Evolutionary conservation across 2,329 filamentous ascomycete genomes (phyloP).

Genomic region (Zelopaecilomyces penicillatus): DNA sequence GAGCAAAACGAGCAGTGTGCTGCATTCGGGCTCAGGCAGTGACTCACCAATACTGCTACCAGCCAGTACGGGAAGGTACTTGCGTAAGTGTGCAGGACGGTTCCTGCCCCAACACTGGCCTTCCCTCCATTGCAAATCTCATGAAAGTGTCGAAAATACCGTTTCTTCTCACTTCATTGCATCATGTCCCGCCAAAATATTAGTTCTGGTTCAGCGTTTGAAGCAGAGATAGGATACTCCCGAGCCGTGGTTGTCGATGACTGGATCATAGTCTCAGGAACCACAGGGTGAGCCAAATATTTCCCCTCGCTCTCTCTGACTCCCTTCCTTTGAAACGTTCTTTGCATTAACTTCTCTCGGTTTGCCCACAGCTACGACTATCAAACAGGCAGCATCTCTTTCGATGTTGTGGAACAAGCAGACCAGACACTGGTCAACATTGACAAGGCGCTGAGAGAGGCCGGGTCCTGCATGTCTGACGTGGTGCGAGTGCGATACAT

Average conservation of each 20-base stretch:
- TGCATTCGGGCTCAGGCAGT: too few species aligned
- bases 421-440: constrained; percentile 43
- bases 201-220: constrained; percentile 43
- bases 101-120: too few species aligned
- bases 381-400: constrained; percentile 35
- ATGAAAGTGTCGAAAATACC: too few species aligned
- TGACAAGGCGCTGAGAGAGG: constrained; percentile 33
- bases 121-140: too few species aligned
- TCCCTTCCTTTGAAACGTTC: too few species aligned
- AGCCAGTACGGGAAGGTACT: too few species aligned
- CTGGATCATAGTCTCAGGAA: constrained; percentile 46
- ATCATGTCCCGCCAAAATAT: constrained; percentile 32
- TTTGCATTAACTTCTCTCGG: not conserved
- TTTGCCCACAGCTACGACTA: constrained; percentile 39
- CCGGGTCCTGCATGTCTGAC: constrained; percentile 34
- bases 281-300: constrained; percentile 36
- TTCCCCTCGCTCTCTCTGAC: not conserved
- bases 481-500: constrained; percentile 46
- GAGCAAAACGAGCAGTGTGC: too few species aligned
- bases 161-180: not conserved
- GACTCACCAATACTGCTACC: too few species aligned
- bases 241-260: constrained; percentile 43
- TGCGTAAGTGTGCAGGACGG: too few species aligned
- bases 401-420: constrained; percentile 37
- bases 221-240: constrained; percentile 46